A percentile compares a stretch with the other conserved stretches of the same genome.
Evolutionary conservation across 192 early-diverging fungal species (phyloP).

Genomic region (Chytriomyces sp.): DNA sequence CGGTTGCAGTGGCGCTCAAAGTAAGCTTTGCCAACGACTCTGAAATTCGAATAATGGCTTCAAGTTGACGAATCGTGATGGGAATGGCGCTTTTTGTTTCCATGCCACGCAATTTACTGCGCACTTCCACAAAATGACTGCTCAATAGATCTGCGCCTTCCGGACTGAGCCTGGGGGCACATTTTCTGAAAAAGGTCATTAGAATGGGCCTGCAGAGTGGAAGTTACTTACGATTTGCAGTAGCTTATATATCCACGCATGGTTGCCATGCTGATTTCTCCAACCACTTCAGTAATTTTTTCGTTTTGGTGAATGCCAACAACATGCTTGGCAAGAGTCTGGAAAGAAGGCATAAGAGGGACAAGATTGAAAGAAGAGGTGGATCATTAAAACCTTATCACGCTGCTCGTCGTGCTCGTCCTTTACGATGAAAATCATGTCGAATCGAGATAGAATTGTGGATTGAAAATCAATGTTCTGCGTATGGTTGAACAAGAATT

Average conservation of each 20-base stretch:
- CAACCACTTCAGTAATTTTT: constrained; percentile 62
- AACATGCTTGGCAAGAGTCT: constrained; percentile 95
- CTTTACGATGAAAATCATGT: constrained; percentile 99
- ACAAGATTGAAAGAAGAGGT: background rate
- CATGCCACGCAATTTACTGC: constrained; percentile 79
- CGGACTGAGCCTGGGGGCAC: constrained; percentile 86
- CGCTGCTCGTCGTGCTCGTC: constrained; percentile 95
- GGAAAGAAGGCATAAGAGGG: constrained; percentile 8
- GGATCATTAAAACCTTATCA: constrained; percentile 66
- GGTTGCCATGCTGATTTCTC: constrained; percentile 89
- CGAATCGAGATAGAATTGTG: constrained; percentile 98
- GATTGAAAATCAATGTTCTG: constrained; percentile 99
- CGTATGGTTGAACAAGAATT: background rate
- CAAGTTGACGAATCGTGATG: constrained; percentile 96
- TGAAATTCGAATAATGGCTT: constrained; percentile 97
- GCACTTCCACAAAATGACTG: constrained; percentile 91
- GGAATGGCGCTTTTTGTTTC: constrained; percentile 82
- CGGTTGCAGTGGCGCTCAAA: constrained; percentile 81
- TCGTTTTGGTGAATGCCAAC: constrained; percentile 88
- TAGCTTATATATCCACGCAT: constrained; percentile 97
- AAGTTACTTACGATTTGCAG: constrained; percentile 75
- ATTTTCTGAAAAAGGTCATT: constrained; percentile 68
- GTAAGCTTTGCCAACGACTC: constrained; percentile 97
- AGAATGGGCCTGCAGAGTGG: background rate
- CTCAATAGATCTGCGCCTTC: constrained; percentile 93